phyloP scores from a whole-genome alignment of 2,329 filamentous ascomycete species.

The Dactylonectria macrodidyma region DNA sequence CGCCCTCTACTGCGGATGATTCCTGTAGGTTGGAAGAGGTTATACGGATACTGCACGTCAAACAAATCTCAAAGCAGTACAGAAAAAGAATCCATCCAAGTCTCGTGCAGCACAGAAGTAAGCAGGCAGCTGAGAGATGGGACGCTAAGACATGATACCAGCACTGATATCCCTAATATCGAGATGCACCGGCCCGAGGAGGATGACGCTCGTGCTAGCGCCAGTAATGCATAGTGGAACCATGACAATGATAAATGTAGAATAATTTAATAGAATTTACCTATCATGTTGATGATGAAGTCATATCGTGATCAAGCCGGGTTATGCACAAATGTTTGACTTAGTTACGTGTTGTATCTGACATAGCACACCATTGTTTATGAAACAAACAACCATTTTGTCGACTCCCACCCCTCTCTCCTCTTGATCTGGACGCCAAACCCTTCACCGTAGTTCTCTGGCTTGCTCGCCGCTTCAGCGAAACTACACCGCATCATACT shows the following conservation, averaged over 20 bases:
- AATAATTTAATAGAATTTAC: too few relatives aligned
- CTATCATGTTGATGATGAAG: too few relatives aligned
- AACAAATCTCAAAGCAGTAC: neutral
- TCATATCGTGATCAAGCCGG: too few relatives aligned
- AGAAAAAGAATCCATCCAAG: neutral
- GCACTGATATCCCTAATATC: neutral
- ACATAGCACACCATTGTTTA: neutral
- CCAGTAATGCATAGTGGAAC: too few relatives aligned
- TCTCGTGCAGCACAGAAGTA: neutral
- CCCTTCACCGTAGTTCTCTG: constrained; percentile 18
- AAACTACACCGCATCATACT: constrained; percentile 2
- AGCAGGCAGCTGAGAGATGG: neutral
- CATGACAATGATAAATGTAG: too few relatives aligned
- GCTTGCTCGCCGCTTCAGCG: constrained; percentile 26
- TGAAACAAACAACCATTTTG: constrained; percentile 27
- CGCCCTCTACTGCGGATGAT: neutral
- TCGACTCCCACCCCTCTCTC: constrained; percentile 30
- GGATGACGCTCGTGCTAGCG: neutral
- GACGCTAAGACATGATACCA: neutral
- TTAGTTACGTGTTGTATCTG: too few relatives aligned
- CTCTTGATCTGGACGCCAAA: constrained; percentile 32
- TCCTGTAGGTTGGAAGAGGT: neutral
- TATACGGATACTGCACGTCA: neutral
- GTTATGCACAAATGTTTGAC: too few relatives aligned
- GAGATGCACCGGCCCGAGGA: neutral